Conservation (phyloP, 2,329 filamentous ascomycete genomes). For the Zymoseptoria pseudotritici region DNA sequence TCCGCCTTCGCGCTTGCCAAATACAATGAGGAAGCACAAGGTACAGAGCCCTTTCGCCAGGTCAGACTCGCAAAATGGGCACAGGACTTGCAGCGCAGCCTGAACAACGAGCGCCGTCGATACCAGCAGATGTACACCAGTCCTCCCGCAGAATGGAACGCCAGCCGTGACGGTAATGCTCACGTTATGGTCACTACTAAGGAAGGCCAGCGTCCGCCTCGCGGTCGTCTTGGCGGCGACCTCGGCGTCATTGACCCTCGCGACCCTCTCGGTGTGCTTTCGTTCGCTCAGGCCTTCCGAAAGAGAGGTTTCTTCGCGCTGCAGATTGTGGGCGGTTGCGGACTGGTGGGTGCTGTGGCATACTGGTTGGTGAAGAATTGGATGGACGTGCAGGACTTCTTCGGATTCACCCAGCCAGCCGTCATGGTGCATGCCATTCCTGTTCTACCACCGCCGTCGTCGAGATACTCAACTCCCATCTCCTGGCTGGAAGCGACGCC, state of each 20-base stretch:
- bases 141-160: constrained; percentile 55
- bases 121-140: constrained; percentile 55
- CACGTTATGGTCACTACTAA: constrained; percentile 16
- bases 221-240: constrained; percentile 29
- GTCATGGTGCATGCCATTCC: constrained; percentile 9
- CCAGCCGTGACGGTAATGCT: constrained; percentile 37
- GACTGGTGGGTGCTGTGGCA: constrained; percentile 62
- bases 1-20: constrained; percentile 48
- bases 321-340: constrained; percentile 66
- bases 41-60: constrained; percentile 54
- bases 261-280: constrained; percentile 73
- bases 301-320: constrained; percentile 60
- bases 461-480: not conserved
- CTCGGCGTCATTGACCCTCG: constrained; percentile 45
- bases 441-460: constrained; percentile 7
- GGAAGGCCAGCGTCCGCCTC: constrained; percentile 25
- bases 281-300: constrained; percentile 52
- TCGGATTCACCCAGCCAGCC: constrained; percentile 13
- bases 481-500: not conserved
- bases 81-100: constrained; percentile 66
- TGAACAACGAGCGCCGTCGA: constrained; percentile 63
- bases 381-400: constrained; percentile 23
- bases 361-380: constrained; percentile 32
- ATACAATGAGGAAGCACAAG: constrained; percentile 44
- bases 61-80: constrained; percentile 78